Evolutionary conservation across 1,284 basidiomycete genomes (phyloP).

Genomic region (Malassezia yamatoensis): DNA sequence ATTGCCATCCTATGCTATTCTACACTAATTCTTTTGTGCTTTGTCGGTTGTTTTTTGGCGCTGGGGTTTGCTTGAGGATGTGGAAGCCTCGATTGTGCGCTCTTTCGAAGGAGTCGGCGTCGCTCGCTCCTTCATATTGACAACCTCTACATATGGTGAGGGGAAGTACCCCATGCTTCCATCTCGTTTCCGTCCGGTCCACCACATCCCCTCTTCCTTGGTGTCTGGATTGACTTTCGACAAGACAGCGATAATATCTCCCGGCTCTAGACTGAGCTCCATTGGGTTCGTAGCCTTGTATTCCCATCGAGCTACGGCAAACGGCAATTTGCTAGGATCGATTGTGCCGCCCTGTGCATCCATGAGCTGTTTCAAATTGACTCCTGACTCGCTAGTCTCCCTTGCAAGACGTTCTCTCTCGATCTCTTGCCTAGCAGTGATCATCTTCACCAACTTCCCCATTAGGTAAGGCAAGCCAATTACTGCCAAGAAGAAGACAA

Average conservation of each 20-base stretch:
- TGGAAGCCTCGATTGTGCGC: not conserved
- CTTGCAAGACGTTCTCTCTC: constrained; percentile 46
- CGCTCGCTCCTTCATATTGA: constrained; percentile 39
- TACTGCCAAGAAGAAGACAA: constrained; percentile 90
- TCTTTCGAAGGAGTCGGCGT: constrained; percentile 6
- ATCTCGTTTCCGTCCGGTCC: constrained; percentile 86
- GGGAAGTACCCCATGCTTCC: constrained; percentile 96
- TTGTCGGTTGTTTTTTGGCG: not conserved
- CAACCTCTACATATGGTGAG: constrained; percentile 52
- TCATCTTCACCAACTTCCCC: constrained; percentile 72
- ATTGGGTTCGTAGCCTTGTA: constrained; percentile 57
- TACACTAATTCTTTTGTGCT: not conserved
- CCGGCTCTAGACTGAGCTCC: constrained; percentile 72
- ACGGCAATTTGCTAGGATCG: constrained; percentile 60
- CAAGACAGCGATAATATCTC: constrained; percentile 90
- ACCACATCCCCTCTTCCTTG: constrained; percentile 77
- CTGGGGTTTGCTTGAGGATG: not conserved
- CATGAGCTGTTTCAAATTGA: constrained; percentile 27
- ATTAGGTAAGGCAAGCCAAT: constrained; percentile 89
- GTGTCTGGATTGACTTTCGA: constrained; percentile 53
- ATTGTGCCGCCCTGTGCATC: constrained; percentile 44
- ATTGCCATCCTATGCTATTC: not conserved
- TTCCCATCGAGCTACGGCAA: constrained; percentile 74
- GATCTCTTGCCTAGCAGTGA: constrained; percentile 58
- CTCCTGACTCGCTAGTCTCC: constrained; percentile 45